Percentiles rank a stretch among this genome's conserved stretches.
Evolutionary conservation across 306 rosid species (phyloP).

Genomic region (Oemleria cerasiformis): DNA sequence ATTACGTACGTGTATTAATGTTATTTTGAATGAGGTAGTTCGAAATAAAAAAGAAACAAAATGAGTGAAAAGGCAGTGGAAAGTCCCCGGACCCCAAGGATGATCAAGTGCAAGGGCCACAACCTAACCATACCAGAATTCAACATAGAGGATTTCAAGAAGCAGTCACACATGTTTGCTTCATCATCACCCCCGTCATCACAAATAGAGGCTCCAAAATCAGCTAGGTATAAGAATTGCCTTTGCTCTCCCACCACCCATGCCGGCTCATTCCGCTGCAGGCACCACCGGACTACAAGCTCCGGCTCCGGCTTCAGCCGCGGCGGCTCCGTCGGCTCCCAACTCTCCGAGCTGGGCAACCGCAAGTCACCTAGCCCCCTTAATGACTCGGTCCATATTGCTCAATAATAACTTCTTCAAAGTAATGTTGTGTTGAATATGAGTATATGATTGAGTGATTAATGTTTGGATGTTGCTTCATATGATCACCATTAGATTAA

Average conservation of each 20-base stretch:
- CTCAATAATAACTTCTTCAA: constrained; percentile 20
- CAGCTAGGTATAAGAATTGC: constrained; percentile 45
- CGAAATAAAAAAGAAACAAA: neutral
- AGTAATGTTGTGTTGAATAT: neutral
- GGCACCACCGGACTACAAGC: constrained; percentile 40
- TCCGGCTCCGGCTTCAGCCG: constrained; percentile 23
- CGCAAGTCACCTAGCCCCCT: constrained; percentile 19
- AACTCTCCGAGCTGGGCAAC: constrained; percentile 38
- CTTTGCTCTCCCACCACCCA: constrained; percentile 91
- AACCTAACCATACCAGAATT: constrained; percentile 33
- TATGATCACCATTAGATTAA: neutral
- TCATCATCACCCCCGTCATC: constrained; percentile 47
- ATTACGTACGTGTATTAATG: neutral
- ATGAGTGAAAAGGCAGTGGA: constrained; percentile 44
- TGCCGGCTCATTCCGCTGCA: constrained; percentile 76
- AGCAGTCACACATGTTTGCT: constrained; percentile 29
- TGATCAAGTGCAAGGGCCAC: constrained; percentile 12
- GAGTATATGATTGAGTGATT: neutral
- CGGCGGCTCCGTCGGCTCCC: constrained; percentile 51
- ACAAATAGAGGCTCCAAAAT: constrained; percentile 15
- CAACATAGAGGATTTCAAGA: constrained; percentile 34
- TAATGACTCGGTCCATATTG: constrained; percentile 25
- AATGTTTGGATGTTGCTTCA: neutral
- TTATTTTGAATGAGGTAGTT: neutral
- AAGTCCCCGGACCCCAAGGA: constrained; percentile 22